Conservation (phyloP, 2,329 filamentous ascomycete genomes). For the Penicillium sp. region DNA sequence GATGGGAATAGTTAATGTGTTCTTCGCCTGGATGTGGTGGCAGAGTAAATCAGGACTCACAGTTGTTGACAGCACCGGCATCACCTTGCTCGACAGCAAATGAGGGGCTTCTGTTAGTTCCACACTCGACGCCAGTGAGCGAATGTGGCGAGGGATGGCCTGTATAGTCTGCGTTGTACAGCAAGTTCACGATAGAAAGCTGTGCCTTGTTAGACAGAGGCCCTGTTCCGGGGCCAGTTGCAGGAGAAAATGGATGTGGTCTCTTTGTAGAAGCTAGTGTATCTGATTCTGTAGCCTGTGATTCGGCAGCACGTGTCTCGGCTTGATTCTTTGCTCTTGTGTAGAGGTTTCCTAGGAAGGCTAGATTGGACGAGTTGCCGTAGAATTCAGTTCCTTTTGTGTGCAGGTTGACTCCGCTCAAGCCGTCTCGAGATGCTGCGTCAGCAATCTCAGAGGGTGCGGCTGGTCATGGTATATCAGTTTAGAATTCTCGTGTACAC, state of each 20-base stretch:
- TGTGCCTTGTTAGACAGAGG: background rate
- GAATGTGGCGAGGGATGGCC: background rate
- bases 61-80: background rate
- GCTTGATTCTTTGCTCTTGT: constrained; percentile 29
- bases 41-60: background rate
- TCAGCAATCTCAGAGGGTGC: constrained; percentile 13
- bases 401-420: constrained; percentile 37
- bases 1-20: background rate
- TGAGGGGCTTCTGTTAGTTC: background rate
- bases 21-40: background rate
- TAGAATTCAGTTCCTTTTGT: constrained; percentile 40
- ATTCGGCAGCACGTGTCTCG: background rate
- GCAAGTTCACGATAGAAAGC: background rate
- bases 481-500: background rate
- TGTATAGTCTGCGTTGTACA: background rate
- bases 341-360: constrained; percentile 35
- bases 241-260: background rate
- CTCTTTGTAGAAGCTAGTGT: background rate
- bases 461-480: background rate
- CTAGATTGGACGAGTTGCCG: constrained; percentile 37
- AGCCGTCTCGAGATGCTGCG: constrained; percentile 29
- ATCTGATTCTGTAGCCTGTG: background rate
- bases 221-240: background rate
- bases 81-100: background rate
- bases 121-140: background rate